A percentile compares a stretch with the other conserved stretches of the same genome.
Conservation (phyloP, 2,329 filamentous ascomycete genomes). For the Plectosphaerella sp. region DNA sequence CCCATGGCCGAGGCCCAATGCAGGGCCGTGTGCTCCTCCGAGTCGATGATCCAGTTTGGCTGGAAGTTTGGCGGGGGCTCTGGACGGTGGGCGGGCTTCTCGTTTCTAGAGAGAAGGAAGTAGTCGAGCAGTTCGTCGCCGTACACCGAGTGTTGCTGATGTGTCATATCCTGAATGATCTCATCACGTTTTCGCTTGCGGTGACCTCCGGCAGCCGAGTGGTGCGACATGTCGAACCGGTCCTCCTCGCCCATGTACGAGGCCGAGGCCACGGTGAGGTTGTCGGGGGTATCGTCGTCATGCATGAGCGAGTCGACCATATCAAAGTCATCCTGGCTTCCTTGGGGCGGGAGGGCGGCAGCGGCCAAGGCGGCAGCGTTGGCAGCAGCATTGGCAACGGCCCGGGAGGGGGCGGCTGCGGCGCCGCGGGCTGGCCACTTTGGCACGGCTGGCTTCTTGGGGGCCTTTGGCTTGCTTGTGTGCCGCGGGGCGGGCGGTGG, state of each 20-base stretch:
- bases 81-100: slow-evolving; percentile 67
- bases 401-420: slow-evolving; percentile 5
- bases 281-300: slow-evolving; percentile 79
- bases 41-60: slow-evolving; percentile 88
- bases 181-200: slow-evolving; percentile 76
- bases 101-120: slow-evolving; percentile 81
- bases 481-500: slow-evolving; percentile 94
- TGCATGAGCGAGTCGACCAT: slow-evolving; percentile 56
- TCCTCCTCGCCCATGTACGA: slow-evolving; percentile 85
- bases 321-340: slow-evolving; percentile 58
- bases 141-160: slow-evolving; percentile 85
- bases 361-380: slow-evolving; percentile 16
- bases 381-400: slow-evolving; percentile 14
- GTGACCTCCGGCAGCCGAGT: slow-evolving; percentile 42
- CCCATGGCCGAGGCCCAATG: slow-evolving; percentile 99
- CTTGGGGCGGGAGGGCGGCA: slow-evolving; percentile 7
- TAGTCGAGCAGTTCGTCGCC: slow-evolving; percentile 93
- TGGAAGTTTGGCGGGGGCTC: slow-evolving; percentile 83
- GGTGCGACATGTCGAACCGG: slow-evolving; percentile 65
- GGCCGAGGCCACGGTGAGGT: slow-evolving; percentile 75
- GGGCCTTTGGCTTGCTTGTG: slow-evolving; percentile 77
- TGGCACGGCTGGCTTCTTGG: slow-evolving; percentile 61
- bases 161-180: slow-evolving; percentile 56
- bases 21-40: slow-evolving; percentile 85
- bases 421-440: slow-evolving; percentile 42